Base-by-base conservation (phyloP, 306 rosid genomes). In the Alnus rubra region DNA sequence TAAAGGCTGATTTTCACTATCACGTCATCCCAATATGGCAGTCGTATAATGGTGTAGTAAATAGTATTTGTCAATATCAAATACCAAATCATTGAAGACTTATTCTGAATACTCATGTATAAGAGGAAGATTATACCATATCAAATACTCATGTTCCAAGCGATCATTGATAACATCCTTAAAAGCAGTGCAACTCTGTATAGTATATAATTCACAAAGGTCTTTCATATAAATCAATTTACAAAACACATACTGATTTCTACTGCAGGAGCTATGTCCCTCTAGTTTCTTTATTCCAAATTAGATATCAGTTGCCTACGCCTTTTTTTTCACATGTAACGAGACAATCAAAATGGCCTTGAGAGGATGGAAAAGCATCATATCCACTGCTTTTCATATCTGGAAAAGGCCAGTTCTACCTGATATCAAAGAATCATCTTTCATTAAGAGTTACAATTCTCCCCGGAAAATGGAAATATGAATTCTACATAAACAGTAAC, bases 251-350 rank as follows among this genome's bases (percentile, higher is more conserved):
- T 78, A 31, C 65, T 54, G 30, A 64, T 69, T 75, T 31, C 48
- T 28, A 60, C n/a, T 50, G 19, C 55, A 68, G 51, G 65, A 48
- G 55, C 45, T 42, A 59, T 70, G 73, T 74, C 65, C 73, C 33
- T 81, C 68, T 15, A 68, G 71, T 80, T 75, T 85, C 63, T 83
- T 89, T 86, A 87, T 89, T 89, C 73, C 79, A 72, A 78, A 79
- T 69, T 48, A 73, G 73, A 80, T 77, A 48, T 79, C 77, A 83
- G 76, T 67, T 76, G 83, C 58, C 65, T 79, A 80, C 68, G 78
- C 75, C 82, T 76, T 78, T 81, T 75, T 76, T 78, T 81, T 75
- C 76, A 83, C 74, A 70, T 74, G 81, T 71, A 75, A 78, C 81
- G 49, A 77, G 82, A 74, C 37, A 62, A 83, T 71, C 83, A 84